phyloP scores from a whole-genome alignment of 2,329 filamentous ascomycete genomes.

The Sporothrix protearum region DNA sequence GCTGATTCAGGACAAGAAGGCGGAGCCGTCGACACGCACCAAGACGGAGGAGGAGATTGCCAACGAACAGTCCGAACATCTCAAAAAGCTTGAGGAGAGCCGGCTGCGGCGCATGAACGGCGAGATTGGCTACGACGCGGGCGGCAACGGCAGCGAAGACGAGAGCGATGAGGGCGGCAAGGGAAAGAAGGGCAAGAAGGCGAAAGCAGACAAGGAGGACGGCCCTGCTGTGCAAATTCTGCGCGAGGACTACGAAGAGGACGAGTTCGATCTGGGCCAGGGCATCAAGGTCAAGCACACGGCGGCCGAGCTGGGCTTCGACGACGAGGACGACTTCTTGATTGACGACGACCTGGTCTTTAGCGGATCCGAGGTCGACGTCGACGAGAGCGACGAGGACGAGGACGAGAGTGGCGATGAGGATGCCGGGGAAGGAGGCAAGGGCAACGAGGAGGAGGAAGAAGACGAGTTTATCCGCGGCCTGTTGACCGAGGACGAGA shows the following conservation, averaged over 20 bases:
- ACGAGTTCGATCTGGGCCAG: conserved; percentile 58
- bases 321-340: conserved; percentile 91
- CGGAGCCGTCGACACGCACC: conserved; percentile 79
- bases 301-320: conserved; percentile 65
- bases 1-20: conserved; percentile 77
- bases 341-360: conserved; percentile 87
- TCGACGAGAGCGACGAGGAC: conserved; percentile 52
- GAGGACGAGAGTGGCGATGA: conserved; percentile 43
- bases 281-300: conserved; percentile 57
- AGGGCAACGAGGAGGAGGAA: conserved; percentile 40
- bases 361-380: conserved; percentile 68
- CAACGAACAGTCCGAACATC: conserved; percentile 68
- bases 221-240: conserved; percentile 25
- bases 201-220: conserved; percentile 43
- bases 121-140: conserved; percentile 58
- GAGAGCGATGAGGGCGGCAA: conserved; percentile 43
- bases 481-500: conserved; percentile 58
- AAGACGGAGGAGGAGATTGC: conserved; percentile 87
- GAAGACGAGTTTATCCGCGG: conserved; percentile 72
- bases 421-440: conserved; percentile 32
- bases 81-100: conserved; percentile 79
- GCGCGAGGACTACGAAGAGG: conserved; percentile 46
- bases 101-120: conserved; percentile 84
- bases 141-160: conserved; percentile 56
- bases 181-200: conserved; percentile 46